Percentiles rank a stretch among this genome's conserved stretches.
Evolutionary conservation across 1,284 basidiomycete genomes (phyloP).

Genomic region (Fomitopsis schrenkii): DNA sequence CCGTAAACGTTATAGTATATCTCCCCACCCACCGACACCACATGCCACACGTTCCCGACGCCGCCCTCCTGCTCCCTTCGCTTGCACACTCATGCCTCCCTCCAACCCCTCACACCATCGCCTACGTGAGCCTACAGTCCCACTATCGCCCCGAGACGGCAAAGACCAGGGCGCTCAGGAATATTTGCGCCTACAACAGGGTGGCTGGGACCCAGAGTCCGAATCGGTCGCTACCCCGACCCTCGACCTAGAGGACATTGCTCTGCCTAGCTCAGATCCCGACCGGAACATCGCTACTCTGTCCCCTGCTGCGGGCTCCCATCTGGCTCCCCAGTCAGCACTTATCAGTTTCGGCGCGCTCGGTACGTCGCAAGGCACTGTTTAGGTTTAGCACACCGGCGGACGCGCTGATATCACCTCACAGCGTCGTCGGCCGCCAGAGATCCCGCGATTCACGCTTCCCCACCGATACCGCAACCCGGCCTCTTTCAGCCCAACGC

Average conservation of each 20-base stretch:
- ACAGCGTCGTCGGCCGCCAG: not conserved
- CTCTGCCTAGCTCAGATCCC: not conserved
- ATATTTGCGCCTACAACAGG: not conserved
- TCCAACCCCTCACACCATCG: not conserved
- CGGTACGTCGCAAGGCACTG: not conserved
- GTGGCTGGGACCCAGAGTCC: conserved; percentile 4
- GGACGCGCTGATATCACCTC: not conserved
- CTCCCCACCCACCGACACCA: not conserved
- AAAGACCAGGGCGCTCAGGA: not conserved
- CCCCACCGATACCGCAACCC: not conserved
- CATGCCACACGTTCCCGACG: no score
- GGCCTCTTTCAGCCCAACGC: not conserved
- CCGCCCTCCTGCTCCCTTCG: not conserved
- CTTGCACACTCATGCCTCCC: not conserved
- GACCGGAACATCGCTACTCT: not conserved
- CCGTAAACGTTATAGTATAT: not conserved
- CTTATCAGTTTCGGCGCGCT: not conserved
- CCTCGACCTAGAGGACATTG: conserved; percentile 1
- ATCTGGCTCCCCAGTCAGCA: not conserved
- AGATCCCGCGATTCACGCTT: not conserved
- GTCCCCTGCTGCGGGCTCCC: not conserved
- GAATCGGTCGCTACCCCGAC: conserved; percentile 3
- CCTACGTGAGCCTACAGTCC: not conserved
- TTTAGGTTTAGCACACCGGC: not conserved
- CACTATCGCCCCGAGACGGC: not conserved